Percentiles rank a stretch among this genome's conserved stretches.
These are phyloP conservation scores for Leccinum imitatum DNA, from an alignment of 768 basidiomycete species.

Conservation along the genomic window DNA sequence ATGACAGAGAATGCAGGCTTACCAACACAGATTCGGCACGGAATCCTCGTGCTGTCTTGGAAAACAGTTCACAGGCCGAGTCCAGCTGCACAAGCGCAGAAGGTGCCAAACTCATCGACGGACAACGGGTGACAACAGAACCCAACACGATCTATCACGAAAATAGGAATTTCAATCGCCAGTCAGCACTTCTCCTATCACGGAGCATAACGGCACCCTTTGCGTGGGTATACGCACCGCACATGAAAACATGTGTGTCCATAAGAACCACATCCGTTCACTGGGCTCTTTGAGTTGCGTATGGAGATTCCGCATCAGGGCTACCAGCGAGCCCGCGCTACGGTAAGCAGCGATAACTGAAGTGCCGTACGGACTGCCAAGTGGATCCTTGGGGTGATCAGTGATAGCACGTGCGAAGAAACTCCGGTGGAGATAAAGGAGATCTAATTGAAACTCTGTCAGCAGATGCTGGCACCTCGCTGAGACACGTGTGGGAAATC, in stretches of 20 bases:
- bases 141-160: slow-evolving; percentile 57
- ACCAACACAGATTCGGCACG: slow-evolving; percentile 66
- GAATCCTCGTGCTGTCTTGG: slow-evolving; percentile 67
- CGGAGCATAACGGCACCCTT: slow-evolving; percentile 7
- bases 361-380: slow-evolving; percentile 69
- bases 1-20: slow-evolving; percentile 18
- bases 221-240: slow-evolving; percentile 43
- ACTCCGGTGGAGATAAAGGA: slow-evolving; percentile 69
- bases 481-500: neutral
- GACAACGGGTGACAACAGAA: slow-evolving; percentile 74
- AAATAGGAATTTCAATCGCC: slow-evolving; percentile 6
- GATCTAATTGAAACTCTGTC: slow-evolving; percentile 41
- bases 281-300: slow-evolving; percentile 61
- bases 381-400: slow-evolving; percentile 71
- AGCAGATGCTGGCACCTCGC: slow-evolving; percentile 8
- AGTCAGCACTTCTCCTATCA: slow-evolving; percentile 18
- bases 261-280: slow-evolving; percentile 61
- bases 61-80: slow-evolving; percentile 72
- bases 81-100: slow-evolving; percentile 73
- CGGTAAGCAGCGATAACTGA: slow-evolving; percentile 75
- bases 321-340: slow-evolving; percentile 69
- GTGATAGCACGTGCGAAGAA: slow-evolving; percentile 74
- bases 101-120: slow-evolving; percentile 75
- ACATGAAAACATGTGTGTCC: slow-evolving; percentile 55
- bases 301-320: slow-evolving; percentile 67